A percentile compares a stretch with the other conserved stretches of the same genome.
Evolutionary conservation across 1,139 yeast species (phyloP).

Genomic region (Debaryomyces sp.): DNA sequence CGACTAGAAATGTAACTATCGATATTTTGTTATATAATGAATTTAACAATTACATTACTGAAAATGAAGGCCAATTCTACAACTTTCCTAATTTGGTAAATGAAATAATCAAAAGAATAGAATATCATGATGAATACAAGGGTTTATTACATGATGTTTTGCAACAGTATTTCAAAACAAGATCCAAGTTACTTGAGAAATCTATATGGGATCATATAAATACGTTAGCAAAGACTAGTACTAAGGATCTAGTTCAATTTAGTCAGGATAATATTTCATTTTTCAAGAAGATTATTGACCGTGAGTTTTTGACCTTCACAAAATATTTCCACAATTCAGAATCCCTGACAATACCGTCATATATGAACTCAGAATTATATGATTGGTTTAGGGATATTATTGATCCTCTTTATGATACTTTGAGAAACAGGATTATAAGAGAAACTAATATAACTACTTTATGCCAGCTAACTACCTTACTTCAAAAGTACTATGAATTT

Average conservation of each 20-base stretch:
- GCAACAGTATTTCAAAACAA: conserved; percentile 59
- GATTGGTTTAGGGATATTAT: conserved; percentile 63
- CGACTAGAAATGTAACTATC: conserved; percentile 18
- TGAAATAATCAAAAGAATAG: conserved; percentile 55
- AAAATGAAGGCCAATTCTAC: conserved; percentile 21
- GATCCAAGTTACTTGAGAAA: conserved; percentile 50
- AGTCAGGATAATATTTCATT: conserved; percentile 63
- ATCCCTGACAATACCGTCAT: conserved; percentile 7
- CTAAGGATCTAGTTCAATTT: conserved; percentile 47
- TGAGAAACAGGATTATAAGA: conserved; percentile 66
- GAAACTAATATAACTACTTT: conserved; percentile 68
- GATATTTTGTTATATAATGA: conserved; percentile 57
- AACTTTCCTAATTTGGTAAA: conserved; percentile 46
- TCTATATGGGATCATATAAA: conserved; percentile 36
- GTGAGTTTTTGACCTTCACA: conserved; percentile 62
- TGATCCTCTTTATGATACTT: conserved; percentile 75
- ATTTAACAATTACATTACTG: conserved; percentile 35
- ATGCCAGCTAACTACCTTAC: conserved; percentile 74
- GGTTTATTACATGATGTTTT: conserved; percentile 73
- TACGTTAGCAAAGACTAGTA: conserved; percentile 24
- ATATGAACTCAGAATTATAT: conserved; percentile 21
- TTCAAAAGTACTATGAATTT: conserved; percentile 69
- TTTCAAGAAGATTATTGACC: conserved; percentile 58
- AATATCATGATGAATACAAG: conserved; percentile 55
- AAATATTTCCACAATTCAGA: conserved; percentile 43